A percentile compares a stretch with the other conserved stretches of the same genome.
Conservation (phyloP, 2,329 filamentous ascomycete genomes). For the Pseudopyrenochaeta lycopersici region DNA sequence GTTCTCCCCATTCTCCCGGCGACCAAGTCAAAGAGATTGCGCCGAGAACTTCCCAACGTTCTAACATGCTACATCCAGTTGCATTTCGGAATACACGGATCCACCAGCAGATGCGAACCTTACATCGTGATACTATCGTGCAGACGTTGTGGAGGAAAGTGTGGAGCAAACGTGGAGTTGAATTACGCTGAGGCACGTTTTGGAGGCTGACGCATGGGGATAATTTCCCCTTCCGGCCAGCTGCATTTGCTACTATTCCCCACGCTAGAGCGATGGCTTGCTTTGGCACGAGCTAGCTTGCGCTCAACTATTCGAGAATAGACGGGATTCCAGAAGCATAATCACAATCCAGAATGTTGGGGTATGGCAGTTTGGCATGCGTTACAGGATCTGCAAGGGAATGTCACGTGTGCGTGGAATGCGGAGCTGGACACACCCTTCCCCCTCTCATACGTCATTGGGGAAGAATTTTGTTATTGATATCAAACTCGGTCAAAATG, state of each 20-base stretch:
- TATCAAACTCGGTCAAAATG: background rate
- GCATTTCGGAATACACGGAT: background rate
- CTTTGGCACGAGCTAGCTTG: background rate
- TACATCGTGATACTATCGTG: conserved; percentile 17
- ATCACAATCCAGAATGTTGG: background rate
- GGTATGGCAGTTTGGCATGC: background rate
- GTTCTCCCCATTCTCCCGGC: conserved; percentile 2
- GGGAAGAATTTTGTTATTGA: background rate
- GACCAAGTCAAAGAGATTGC: no score
- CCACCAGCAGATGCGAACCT: conserved; percentile 1
- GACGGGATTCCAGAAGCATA: background rate
- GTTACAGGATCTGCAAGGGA: no score
- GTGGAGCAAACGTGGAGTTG: conserved; percentile 23
- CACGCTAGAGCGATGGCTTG: conserved; percentile 1
- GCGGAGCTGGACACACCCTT: background rate
- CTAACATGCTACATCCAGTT: no score
- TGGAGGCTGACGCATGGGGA: conserved; percentile 23
- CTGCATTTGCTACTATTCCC: conserved; percentile 1
- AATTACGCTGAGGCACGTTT: conserved; percentile 5
- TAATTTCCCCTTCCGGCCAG: conserved; percentile 26
- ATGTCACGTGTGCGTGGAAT: background rate
- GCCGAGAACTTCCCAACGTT: background rate
- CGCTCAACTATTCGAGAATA: background rate
- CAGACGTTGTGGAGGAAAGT: conserved; percentile 20
- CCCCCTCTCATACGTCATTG: background rate